A percentile compares a stretch with the other conserved stretches of the same genome.
Evolutionary conservation across 108 stramenopile species (phyloP).

Genomic region (Bacterosira constricta): DNA sequence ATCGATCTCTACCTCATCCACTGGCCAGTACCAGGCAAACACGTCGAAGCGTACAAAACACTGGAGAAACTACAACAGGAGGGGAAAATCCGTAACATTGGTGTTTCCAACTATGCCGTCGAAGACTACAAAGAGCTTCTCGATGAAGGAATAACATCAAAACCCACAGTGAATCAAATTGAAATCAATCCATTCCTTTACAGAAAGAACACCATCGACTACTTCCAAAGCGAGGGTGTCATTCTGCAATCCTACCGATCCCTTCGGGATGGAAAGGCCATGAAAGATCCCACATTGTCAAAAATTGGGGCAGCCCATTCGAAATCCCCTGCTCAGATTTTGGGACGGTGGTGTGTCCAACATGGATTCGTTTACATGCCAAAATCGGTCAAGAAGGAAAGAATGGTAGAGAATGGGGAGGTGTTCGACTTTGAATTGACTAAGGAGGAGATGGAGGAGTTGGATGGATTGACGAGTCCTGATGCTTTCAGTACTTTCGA

Average conservation of each 20-base stretch:
- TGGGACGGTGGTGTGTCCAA: slow-evolving; percentile 95
- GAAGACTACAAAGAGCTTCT: slow-evolving; percentile 88
- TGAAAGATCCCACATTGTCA: slow-evolving; percentile 69
- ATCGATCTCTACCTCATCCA: slow-evolving; percentile 92
- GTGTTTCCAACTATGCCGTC: slow-evolving; percentile 74
- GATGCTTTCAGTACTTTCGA: slow-evolving; percentile 68
- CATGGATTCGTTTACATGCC: slow-evolving; percentile 89
- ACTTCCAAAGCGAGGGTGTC: slow-evolving; percentile 74
- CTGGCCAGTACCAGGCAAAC: slow-evolving; percentile 92
- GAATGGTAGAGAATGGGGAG: slow-evolving; percentile 90
- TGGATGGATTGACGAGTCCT: slow-evolving; percentile 81
- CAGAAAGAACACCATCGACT: slow-evolving; percentile 78
- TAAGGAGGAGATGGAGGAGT: slow-evolving; percentile 61
- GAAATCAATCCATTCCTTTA: slow-evolving; percentile 94
- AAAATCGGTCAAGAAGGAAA: slow-evolving; percentile 79
- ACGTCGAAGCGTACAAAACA: slow-evolving; percentile 85
- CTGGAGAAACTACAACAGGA: slow-evolving; percentile 58
- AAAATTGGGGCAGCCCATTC: slow-evolving; percentile 60
- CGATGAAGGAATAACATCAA: slow-evolving; percentile 53
- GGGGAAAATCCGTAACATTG: slow-evolving; percentile 79
- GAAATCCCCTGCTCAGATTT: slow-evolving; percentile 81
- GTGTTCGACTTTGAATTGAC: slow-evolving; percentile 89
- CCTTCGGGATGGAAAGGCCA: slow-evolving; percentile 84
- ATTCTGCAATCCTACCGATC: slow-evolving; percentile 89
- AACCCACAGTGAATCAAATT: slow-evolving; percentile 89